Evolutionary conservation across 2,329 filamentous ascomycete genomes (phyloP), one percentile per base, ranked within the genome.

Genomic region (Fusarium torreyae): DNA sequence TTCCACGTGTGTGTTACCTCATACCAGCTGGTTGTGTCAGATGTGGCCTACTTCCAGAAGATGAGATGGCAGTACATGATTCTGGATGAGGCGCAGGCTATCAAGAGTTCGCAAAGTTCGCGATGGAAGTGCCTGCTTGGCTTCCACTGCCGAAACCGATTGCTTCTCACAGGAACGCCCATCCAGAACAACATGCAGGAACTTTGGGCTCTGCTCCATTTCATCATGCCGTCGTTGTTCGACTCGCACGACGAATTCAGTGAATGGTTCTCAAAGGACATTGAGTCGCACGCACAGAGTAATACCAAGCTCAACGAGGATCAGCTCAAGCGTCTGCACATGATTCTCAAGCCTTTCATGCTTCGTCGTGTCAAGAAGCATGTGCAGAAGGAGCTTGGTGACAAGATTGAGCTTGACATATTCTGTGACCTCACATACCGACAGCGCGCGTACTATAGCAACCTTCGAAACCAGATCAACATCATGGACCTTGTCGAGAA

Each of bases 111-210:
- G 1, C 90, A 93, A 75, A 98, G 94, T 83, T 97, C 94, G 17
- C 89, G 96, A 77, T 99, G 96, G 96, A 99, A 98, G 87, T 94
- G 92, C 71, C 81, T 99, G 69, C 86, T 99, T 46, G 92, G 92
- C 51, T 98, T 98, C 86, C 93, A 97, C 78, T 98, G 95, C 82
- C 92, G 96, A 64, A 99, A 98, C 81, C 90, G 96, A 71, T 88
- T 99, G 46, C 84, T 99, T 44, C 87, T 99, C 20, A 99, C 96
- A 0, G 96, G 96, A 82, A 99, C 96, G 1, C 96, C 96, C 4
- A 98, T 99, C 70, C 96, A 99, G 81, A 99, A 99, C 84, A 99
- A 98, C 86, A 99, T 99, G 96, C 96, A 98, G 81, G 95, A 99
- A 81, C 82, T 99, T 62, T 99, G 96, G 96, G 96, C 96, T 31